Evolutionary conservation across 2,329 filamentous ascomycete species (phyloP), one percentile per base, ranked within the genome.

Genomic region (Helotiales sp.): DNA sequence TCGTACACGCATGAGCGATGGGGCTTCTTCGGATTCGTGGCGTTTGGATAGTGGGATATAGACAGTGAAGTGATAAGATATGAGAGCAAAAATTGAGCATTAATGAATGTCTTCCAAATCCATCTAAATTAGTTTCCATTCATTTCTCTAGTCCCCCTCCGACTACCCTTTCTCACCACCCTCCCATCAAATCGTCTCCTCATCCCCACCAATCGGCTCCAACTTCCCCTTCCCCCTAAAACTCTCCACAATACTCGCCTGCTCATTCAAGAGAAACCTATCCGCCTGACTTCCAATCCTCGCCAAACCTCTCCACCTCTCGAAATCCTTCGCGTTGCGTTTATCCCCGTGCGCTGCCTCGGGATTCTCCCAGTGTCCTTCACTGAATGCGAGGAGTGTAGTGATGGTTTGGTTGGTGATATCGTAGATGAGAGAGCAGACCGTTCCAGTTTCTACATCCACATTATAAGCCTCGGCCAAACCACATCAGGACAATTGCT

Each of bases 361-460:
- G 0, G 81, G 74, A 26, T 83, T 72, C 69, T 85, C 83, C 86
- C 86, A 88, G 68, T 88, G 86, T 0, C 83, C 85, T 71, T 84
- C 82, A 0, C 82, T 85, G 69, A 88, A 88, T 0, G 79, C 83
- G 6, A 88, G 72, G 70, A 87, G 71, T 0, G 85, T 86, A 0
- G 82, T 85, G 50, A 88, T 82, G 24, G 77, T 82, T 62, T 79
- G 76, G 6, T 80, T 75, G 0, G 77, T 72, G 45, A 88, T 86
- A 66, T 88, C 85, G 70, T 85, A 88, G 1, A 87, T 84, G 0
- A 86, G 74, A 1, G 83, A 86, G 63, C 82, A 83, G 1, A 88
- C 80, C 0, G 85, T 87, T 0, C 85, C 86, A 0, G 86, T 88
- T 75, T 88, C 86, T 68, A 15, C n/a, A n/a, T n/a, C n/a, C n/a